phyloP scores from a whole-genome alignment of 176 grass and related monocot genomes.

The Rhynchospora pubera region DNA sequence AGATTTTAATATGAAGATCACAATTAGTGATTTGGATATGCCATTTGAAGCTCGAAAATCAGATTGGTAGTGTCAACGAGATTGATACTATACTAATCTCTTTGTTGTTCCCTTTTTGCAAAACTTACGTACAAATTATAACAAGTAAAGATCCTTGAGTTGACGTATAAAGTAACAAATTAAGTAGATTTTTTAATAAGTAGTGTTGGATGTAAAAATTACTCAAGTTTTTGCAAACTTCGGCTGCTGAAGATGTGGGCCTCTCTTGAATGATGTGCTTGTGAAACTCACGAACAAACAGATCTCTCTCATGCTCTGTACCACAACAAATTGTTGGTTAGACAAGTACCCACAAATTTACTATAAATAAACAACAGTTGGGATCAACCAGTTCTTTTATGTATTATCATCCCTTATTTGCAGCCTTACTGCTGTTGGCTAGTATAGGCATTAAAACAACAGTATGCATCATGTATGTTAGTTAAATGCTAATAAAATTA shows the following conservation, averaged over 20 bases:
- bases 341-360: neutral
- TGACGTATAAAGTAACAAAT: slow-evolving; percentile 28
- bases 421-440: neutral
- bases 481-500: neutral
- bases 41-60: no score
- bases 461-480: slow-evolving; percentile 14
- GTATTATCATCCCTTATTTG: neutral
- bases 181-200: neutral
- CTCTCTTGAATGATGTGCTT: slow-evolving; percentile 47
- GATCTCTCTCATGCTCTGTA: slow-evolving; percentile 96
- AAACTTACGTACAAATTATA: neutral
- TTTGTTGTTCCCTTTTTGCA: no score
- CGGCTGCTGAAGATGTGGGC: slow-evolving; percentile 30
- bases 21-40: no score
- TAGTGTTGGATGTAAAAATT: slow-evolving; percentile 2
- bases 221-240: slow-evolving; percentile 86
- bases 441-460: neutral
- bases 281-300: slow-evolving; percentile 84
- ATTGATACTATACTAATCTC: no score
- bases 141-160: neutral
- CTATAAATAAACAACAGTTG: neutral
- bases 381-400: neutral
- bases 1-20: no score
- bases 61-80: no score
- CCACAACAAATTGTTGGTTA: neutral